phyloP scores from a whole-genome alignment of 108 stramenopile genomes.

The Conticribra weissflogii region DNA sequence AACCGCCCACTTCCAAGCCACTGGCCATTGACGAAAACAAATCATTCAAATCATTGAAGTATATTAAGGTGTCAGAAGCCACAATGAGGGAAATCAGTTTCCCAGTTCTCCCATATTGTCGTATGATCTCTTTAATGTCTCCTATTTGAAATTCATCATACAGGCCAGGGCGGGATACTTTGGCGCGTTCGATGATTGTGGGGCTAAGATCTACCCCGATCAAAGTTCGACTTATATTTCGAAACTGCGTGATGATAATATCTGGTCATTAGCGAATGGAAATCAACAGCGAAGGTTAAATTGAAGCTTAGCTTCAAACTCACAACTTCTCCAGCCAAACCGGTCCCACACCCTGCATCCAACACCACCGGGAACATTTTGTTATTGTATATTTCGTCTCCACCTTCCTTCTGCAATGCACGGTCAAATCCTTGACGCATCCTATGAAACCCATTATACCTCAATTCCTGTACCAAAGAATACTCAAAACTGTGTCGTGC shows the following conservation, averaged over 20 bases:
- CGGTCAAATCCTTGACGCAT: slow-evolving; percentile 66
- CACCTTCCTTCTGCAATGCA: slow-evolving; percentile 39
- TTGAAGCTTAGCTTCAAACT: slow-evolving; percentile 7
- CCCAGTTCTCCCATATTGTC: slow-evolving; percentile 18
- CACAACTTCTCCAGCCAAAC: slow-evolving; percentile 71
- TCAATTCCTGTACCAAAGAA: slow-evolving; percentile 71
- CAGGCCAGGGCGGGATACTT: slow-evolving; percentile 59
- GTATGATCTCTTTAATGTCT: slow-evolving; percentile 62
- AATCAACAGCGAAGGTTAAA: neutral
- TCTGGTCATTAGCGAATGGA: too few species aligned
- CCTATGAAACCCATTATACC: slow-evolving; percentile 71
- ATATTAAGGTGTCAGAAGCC: slow-evolving; percentile 77
- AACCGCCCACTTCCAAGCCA: slow-evolving; percentile 54
- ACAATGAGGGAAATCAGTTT: slow-evolving; percentile 66
- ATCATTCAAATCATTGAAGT: slow-evolving; percentile 73
- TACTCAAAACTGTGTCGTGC: slow-evolving; percentile 60
- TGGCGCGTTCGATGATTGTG: slow-evolving; percentile 67
- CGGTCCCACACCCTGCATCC: slow-evolving; percentile 82
- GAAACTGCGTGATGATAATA: slow-evolving; percentile 52
- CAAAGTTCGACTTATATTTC: slow-evolving; percentile 64
- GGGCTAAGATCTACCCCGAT: slow-evolving; percentile 73
- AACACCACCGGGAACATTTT: slow-evolving; percentile 54
- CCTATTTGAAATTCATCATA: slow-evolving; percentile 65
- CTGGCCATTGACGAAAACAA: slow-evolving; percentile 67
- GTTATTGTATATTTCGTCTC: neutral